Percentiles rank a stretch among this genome's conserved stretches.
These are phyloP conservation scores for Rubia balearica DNA, from an alignment of 305 asterid genomes.

Conservation along the genomic window DNA sequence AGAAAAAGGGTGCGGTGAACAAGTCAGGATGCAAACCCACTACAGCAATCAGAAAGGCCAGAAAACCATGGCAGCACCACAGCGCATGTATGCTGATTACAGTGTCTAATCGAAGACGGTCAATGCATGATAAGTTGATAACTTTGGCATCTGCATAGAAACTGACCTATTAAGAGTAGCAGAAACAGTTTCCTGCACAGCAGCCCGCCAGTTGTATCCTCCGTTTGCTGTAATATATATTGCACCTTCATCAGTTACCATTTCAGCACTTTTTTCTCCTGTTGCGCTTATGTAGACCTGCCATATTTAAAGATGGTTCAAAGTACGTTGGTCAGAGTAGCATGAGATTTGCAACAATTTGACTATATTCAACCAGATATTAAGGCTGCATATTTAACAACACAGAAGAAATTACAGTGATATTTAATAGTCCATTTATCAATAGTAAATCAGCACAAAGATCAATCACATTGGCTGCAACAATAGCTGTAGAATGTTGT, in stretches of 20 bases:
- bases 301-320: conserved; percentile 16
- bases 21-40: neutral
- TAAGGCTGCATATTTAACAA: neutral
- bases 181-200: conserved; percentile 94
- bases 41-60: neutral
- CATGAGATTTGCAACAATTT: neutral
- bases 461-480: neutral
- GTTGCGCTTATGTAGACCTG: conserved; percentile 68
- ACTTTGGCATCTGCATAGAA: conserved; percentile 16
- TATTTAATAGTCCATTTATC: neutral
- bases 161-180: conserved; percentile 91
- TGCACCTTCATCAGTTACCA: conserved; percentile 99
- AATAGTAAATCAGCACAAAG: neutral
- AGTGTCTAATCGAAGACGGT: neutral
- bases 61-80: neutral
- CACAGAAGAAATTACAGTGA: neutral
- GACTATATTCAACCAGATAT: conserved; percentile 2
- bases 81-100: neutral
- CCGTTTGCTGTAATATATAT: conserved; percentile 83
- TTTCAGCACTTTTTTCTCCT: conserved; percentile 85
- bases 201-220: conserved; percentile 99
- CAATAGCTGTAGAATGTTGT: neutral
- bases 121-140: neutral
- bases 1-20: too few relatives aligned
- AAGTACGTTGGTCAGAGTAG: neutral